Evolutionary conservation across 768 basidiomycete species (phyloP), one percentile per base, ranked within the genome.

Genomic region (Suillus placidus): DNA sequence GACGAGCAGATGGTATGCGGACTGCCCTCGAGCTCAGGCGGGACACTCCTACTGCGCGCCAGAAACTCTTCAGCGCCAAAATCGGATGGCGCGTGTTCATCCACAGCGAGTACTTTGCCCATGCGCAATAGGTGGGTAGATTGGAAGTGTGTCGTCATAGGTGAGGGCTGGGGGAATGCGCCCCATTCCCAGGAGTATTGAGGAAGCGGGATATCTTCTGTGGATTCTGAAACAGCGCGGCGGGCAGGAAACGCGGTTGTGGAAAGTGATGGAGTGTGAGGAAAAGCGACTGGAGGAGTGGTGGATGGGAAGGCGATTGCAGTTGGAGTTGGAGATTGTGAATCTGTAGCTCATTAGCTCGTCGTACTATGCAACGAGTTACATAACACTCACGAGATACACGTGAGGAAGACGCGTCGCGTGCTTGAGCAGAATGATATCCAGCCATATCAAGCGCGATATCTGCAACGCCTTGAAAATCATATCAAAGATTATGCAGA

Each of bases 181-280:
- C 94, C 94, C 94, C 95, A 96, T 70, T 96, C 95, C 95, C 95
- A 96, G 7, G 92, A 91, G 71, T 95, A 95, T 72, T 93, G 90
- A 26, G 66, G 37, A 5, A 74, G 71, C 4, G 78, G 79, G 51
- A 79, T 66, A 26, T 87, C 86, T 8, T 84, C 84, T 10, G 86
- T 87, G 4, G 90, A 87, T 70, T 87, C 88, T 14, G 89, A 90
- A 16, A 84, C 84, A 3, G 84, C 84, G 35, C 85, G 87, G 55
- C 85, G 79, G 65, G 77, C 76, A 56, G 81, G 74, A 61, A 82
- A 75, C 40, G 76, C 68, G 47, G 75, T 69, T 35, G 73, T 66
- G 55, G 77, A 65, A 57, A 72, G 71, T 20, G 73, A 70, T 23
- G 74, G 18, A 23, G 70, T 7, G 23, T 34, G 66, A 3, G 73